Conservation (phyloP, 257 asterid genomes). For the Datura wrightii region DNA sequence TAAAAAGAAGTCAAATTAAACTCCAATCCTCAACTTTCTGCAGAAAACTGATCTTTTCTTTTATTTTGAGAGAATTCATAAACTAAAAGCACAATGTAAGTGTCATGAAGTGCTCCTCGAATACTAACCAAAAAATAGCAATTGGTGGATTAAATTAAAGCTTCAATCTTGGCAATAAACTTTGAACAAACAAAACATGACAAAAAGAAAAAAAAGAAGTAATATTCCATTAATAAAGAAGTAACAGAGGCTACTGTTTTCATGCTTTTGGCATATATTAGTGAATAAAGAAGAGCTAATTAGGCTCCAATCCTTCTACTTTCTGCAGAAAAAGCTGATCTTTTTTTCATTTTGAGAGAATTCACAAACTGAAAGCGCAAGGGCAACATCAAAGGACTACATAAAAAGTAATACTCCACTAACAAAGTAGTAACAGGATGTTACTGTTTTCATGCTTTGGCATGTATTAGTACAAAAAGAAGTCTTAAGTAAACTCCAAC, state of each 20-base stretch:
- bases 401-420: not conserved
- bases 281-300: not conserved
- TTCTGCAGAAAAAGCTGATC: not conserved
- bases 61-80: not conserved
- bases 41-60: not conserved
- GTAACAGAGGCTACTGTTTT: not conserved
- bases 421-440: not conserved
- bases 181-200: not conserved
- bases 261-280: too few relatives aligned
- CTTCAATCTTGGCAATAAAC: not conserved
- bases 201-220: not conserved
- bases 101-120: not conserved
- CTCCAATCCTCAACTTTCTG: not conserved
- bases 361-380: not conserved
- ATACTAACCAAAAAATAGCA: not conserved
- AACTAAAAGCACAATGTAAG: not conserved
- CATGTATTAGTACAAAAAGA: not conserved
- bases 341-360: not conserved
- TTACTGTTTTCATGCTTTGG: not conserved
- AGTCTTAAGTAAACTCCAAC: not conserved
- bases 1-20: slow-evolving; percentile 4
- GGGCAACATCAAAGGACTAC: too few relatives aligned
- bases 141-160: not conserved
- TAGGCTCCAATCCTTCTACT: not conserved
- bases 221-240: slow-evolving; percentile 2